phyloP scores from a whole-genome alignment of 257 asterid species.

The Plantago major region DNA sequence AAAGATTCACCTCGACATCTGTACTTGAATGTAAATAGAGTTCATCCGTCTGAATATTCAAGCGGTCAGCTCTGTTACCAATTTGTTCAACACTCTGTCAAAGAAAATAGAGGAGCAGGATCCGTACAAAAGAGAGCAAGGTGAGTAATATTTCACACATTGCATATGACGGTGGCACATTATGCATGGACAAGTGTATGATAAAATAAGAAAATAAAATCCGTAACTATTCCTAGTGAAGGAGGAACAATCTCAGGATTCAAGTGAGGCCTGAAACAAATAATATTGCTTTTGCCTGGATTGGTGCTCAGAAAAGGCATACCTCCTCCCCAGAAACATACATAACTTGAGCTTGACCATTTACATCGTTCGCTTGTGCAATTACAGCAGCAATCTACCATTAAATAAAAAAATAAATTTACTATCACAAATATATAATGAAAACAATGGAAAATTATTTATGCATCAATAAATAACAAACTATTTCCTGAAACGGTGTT shows the following conservation, averaged over 20 bases:
- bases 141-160: conserved; percentile 7
- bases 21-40: conserved; percentile 80
- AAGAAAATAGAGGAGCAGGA: conserved; percentile 17
- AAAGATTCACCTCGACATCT: conserved; percentile 69
- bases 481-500: not conserved
- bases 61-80: conserved; percentile 87
- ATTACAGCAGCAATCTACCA: conserved; percentile 81
- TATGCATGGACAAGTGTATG: not conserved
- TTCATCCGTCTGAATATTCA: conserved; percentile 53
- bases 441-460: not conserved
- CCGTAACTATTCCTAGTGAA: not conserved
- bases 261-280: too few species aligned
- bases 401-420: conserved; percentile 26
- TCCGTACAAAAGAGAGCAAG: not conserved
- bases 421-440: not conserved
- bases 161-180: not conserved
- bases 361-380: conserved; percentile 49
- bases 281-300: too few species aligned
- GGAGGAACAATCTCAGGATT: not conserved
- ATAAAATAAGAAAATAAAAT: not conserved
- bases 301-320: not conserved
- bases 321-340: conserved; percentile 99
- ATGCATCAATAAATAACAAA: conserved; percentile 4
- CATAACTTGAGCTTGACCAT: conserved; percentile 58
- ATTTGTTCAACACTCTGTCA: conserved; percentile 94